Evolutionary conservation across 2,329 filamentous ascomycete genomes (phyloP).

Genomic region (Pseudovirgaria hyperparasitica): DNA sequence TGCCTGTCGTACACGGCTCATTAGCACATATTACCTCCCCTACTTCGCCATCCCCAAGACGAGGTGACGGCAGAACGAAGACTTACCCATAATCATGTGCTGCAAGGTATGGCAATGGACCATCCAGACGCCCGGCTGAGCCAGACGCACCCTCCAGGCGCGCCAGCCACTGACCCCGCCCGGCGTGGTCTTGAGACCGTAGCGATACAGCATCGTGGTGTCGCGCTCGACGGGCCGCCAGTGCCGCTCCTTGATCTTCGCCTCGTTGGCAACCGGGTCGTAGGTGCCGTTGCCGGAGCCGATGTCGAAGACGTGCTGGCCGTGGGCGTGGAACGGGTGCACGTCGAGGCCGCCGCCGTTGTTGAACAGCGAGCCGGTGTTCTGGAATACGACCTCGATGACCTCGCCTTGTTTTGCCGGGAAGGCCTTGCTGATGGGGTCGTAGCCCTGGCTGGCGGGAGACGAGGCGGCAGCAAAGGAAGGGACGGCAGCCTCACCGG

Average conservation of each 20-base stretch:
- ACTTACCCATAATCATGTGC: slow-evolving; percentile 44
- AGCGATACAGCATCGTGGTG: slow-evolving; percentile 44
- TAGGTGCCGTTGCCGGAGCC: slow-evolving; percentile 43
- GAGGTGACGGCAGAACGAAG: background rate
- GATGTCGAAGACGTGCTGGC: slow-evolving; percentile 41
- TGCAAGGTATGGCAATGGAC: slow-evolving; percentile 47
- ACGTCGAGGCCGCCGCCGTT: slow-evolving; percentile 12
- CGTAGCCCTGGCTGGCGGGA: slow-evolving; percentile 40
- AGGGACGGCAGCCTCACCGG: slow-evolving; percentile 34
- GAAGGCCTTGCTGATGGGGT: slow-evolving; percentile 37
- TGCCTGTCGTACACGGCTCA: slow-evolving; percentile 14
- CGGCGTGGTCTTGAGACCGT: slow-evolving; percentile 28
- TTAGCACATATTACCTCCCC: background rate
- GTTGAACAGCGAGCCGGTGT: slow-evolving; percentile 12
- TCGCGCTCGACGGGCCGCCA: slow-evolving; percentile 29
- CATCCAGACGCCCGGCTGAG: slow-evolving; percentile 45
- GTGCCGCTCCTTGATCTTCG: slow-evolving; percentile 20
- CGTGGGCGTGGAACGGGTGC: slow-evolving; percentile 45
- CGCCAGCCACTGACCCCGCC: slow-evolving; percentile 42
- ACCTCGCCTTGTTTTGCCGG: slow-evolving; percentile 45
- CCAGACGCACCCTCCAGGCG: slow-evolving; percentile 45
- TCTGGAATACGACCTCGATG: slow-evolving; percentile 39
- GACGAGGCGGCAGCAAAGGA: slow-evolving; percentile 40
- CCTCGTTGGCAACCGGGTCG: slow-evolving; percentile 36
- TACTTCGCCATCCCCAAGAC: too few species aligned